These are phyloP conservation scores for Fusarium concolor DNA, from an alignment of 2,329 filamentous ascomycete genomes.

Conservation along the genomic window DNA sequence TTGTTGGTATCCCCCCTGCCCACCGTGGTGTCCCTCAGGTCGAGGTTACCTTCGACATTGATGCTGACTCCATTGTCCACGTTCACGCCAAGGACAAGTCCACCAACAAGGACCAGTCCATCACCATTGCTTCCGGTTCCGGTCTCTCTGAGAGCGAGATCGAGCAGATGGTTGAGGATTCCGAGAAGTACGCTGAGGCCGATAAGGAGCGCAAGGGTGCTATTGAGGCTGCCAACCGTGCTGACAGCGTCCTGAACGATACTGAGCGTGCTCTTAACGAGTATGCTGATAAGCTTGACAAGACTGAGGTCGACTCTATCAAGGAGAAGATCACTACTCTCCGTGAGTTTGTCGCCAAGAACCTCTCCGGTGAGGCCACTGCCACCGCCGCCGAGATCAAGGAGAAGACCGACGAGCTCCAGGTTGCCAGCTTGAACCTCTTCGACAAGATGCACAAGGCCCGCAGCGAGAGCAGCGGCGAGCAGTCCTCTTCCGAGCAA, in stretches of 20 bases:
- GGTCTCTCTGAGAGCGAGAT: conserved; percentile 96
- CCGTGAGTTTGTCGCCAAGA: conserved; percentile 92
- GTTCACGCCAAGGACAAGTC: conserved; percentile 99
- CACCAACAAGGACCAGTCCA: conserved; percentile 99
- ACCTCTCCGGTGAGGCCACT: conserved; percentile 88
- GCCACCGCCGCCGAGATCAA: conserved; percentile 94
- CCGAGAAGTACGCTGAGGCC: conserved; percentile 92
- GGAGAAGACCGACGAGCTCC: conserved; percentile 98
- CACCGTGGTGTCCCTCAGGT: conserved; percentile 96
- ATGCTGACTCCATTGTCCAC: conserved; percentile 97
- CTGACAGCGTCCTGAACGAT: conserved; percentile 95
- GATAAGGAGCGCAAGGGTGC: conserved; percentile 97
- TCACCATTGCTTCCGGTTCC: conserved; percentile 97
- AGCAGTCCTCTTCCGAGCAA: conserved; percentile 60
- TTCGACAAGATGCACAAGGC: conserved; percentile 99
- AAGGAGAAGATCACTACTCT: conserved; percentile 90
- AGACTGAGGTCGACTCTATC: conserved; percentile 92
- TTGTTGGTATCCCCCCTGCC: conserved; percentile 94
- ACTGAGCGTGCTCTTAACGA: conserved; percentile 99
- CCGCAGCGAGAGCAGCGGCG: conserved; percentile 72
- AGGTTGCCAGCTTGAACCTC: conserved; percentile 93
- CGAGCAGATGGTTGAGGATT: conserved; percentile 96
- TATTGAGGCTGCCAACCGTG: conserved; percentile 97
- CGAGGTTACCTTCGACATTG: conserved; percentile 98
- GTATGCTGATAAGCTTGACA: conserved; percentile 95